Base-by-base conservation (phyloP, 2,329 filamentous ascomycete genomes). In the Hymenoscyphus fructigenus region DNA sequence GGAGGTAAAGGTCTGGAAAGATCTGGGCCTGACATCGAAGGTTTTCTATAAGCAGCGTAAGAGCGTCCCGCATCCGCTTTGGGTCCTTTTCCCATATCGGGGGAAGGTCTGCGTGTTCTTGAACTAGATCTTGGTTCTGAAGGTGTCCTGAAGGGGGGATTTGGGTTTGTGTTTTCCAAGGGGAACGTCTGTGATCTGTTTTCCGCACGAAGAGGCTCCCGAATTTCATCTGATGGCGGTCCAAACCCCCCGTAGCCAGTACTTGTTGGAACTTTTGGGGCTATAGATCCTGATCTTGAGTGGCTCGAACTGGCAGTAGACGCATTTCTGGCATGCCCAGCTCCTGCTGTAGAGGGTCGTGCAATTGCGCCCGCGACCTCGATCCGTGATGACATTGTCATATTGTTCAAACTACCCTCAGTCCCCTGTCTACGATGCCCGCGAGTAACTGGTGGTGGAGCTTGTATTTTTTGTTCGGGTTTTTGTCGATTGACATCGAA, bases 161-260 rank as follows among this genome's bases (percentile, higher is more conserved):
- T 70, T 60, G 65, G 63, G 41, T 65, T 67, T 20, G 70, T 62
- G 44, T 60, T 72, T 32, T 60, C 44, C n/a, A 69, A 56, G 44
- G 75, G 73, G 63, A 75, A 76, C 6, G 74, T 78, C 59, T 75
- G 73, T 9, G 74, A 74, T 63, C 74, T 70, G 41, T 61, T 68
- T 17, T 73, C 73, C 29, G 65, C 38, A 15, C 74, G 76, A 10
- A 82, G 71, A 1, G 75, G 74, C 53, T 78, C 75, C 9, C 79
- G 77, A 7, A 75, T 72, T n/a, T 73, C 76, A 17, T 28, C 59
- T 74, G 73, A 17, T 1, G 83, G 82, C 12, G 81, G 79, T 1
- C 83, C 84, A 70, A 88, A 86, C 5, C 85, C 85, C 56, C 83
- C 85, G 66, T 88, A 87, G 10, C 83, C 84, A 67, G 84, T 82